These are phyloP conservation scores for Cyberlindnera mississippiensis DNA, from an alignment of 805 yeast genomes.

Conservation along the genomic window DNA sequence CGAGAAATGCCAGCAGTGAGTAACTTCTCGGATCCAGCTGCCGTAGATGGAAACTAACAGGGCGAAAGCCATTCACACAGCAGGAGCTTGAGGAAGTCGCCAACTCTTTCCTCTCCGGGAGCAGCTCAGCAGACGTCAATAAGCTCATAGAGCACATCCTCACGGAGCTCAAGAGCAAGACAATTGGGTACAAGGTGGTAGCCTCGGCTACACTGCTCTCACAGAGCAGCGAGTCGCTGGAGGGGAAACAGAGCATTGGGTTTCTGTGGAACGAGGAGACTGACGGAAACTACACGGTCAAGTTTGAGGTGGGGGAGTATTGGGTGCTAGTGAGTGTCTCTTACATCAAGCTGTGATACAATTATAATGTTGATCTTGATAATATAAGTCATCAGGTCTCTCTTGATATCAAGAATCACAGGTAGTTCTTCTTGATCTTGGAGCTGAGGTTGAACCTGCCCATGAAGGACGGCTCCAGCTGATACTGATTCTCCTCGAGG, in stretches of 20 bases:
- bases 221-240: not conserved
- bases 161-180: constrained; percentile 1
- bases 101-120: not conserved
- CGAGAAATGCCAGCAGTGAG: constrained; percentile 6
- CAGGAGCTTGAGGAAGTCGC: constrained; percentile 7
- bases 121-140: constrained; percentile 3
- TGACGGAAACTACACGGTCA: constrained; percentile 12
- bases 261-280: constrained; percentile 12
- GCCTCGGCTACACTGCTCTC: constrained; percentile 5
- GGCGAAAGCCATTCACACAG: constrained; percentile 11
- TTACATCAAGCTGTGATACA: constrained; percentile 9
- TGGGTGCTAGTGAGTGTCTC: constrained; percentile 8
- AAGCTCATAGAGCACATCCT: constrained; percentile 5
- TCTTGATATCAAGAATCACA: too few species aligned
- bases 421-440: constrained; percentile 16
- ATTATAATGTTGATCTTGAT: not conserved
- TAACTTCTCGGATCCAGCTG: too few species aligned
- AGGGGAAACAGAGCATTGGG: constrained; percentile 8
- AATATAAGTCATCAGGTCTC: too few species aligned
- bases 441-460: constrained; percentile 13
- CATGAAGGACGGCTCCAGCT: constrained; percentile 14
- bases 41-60: too few species aligned
- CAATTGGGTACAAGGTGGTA: constrained; percentile 10
- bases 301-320: constrained; percentile 1
- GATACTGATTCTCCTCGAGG: constrained; percentile 8